Base-by-base conservation (phyloP, 2,329 filamentous ascomycete species). In the Claviceps citrina region DNA sequence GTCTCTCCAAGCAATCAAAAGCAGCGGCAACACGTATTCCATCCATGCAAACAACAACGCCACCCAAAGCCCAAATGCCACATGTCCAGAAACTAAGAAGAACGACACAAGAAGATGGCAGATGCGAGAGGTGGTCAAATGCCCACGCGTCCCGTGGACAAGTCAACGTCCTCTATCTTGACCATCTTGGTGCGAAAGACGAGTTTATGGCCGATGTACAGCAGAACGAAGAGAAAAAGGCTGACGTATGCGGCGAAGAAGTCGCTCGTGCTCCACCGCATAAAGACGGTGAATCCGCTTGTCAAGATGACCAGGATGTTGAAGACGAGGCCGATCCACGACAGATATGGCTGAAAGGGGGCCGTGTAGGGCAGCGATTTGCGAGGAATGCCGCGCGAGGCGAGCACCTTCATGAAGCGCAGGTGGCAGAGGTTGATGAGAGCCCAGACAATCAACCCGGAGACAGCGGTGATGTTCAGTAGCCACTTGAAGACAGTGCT, bases 391-490 rank as follows among this genome's bases (percentile, higher is more conserved):
- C 67, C 65, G 45, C 76, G 75, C 1, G 61, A 63, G 31, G 59
- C 54, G 38, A 81, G 63, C 7, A 68, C 73, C n/a, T 67, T 64
- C 66, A 76, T 73, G 59, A 83, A 82, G 8, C 68, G 68, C 41
- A 83, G 60, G 55, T 82, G 76, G 52, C 73, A 79, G 36, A 67
- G 50, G 53, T 65, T 71, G 56, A 82, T 81, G 52, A 73, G 73
- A 6, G 71, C 67, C 80, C 81, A 85, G 28, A 70, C 74, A 48
- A 83, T 80, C 55, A 84, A 76, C 5, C 77, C 78, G 4, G 76
- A 76, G 6, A 80, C 75, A 38, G 76, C 72, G 12, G 70, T 76
- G 47, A 84, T 76, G 60, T 81, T 81, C 49, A 84, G 66, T 33
- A 84, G 65, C 80, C 80, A 85, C 64, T 71, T 67, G 60, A 84